Base-by-base conservation (phyloP, 2,329 filamentous ascomycete genomes). In the Colletotrichum kahawae region DNA sequence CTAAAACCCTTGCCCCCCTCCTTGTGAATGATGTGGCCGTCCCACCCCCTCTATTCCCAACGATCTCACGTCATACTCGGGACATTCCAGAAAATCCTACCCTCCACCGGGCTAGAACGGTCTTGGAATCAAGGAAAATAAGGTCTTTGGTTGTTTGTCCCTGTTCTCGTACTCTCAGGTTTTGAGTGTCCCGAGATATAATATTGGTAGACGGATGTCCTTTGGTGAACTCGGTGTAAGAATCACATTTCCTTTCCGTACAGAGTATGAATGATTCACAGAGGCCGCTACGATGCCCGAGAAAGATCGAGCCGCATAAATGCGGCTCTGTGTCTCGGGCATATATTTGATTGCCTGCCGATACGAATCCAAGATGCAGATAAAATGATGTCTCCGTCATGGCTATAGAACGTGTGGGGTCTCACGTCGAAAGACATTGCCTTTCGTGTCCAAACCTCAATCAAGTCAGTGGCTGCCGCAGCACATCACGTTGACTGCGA, bases 1-100 rank as follows among this genome's bases (percentile, higher is more conserved):
- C 36, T 69, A 69, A 69, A 51, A 31, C 24, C 14, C 56, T n/a
- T 16, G 36, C 8, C 12, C 18, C 48, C 62, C 33, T 51, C 57
- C 57, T 34, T 63, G 62, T 56, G 29, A 43, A n/a, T 69, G 56
- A 69, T 69, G 67, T 69, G 54, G 54, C 56, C 38, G n/a, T 67
- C 27, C 34, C 33, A 48, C 33, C 34, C 36, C 36, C 36, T 13
- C 60, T 27, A 12, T 36, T 36, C 29, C 56, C 34, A 24, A 60
- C 36, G 56, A 48, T 75, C 72, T 75, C 72, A 75, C 68, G 68
- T 75, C 72, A 67, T 75, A 66, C 31, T 75, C 69, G 60, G 56
- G 72, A 75, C 24, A 67, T 75, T 67, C 68, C 63, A 63, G 72
- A 63, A 56, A 63, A 57, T 38, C 27, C 54, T 63, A 54, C 62